Base-by-base conservation (phyloP, 441 rosid genomes). In the Populus hybrid region DNA sequence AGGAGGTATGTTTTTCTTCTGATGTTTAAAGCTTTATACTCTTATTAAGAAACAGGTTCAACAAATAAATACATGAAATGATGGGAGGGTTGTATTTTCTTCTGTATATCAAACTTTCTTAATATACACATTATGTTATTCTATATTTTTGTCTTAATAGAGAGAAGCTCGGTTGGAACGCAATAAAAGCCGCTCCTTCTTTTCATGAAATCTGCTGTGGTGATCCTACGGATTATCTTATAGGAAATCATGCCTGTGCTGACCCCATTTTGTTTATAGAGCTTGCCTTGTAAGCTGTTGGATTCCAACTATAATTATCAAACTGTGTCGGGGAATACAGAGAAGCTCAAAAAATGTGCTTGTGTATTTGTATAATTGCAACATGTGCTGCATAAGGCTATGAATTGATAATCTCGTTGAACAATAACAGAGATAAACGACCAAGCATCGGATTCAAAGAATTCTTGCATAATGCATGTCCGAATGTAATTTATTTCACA, bases 161-260 rank as follows among this genome's bases (percentile, higher is more conserved):
- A 90, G 98, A 90, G 98, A 92, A 87, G 99, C 97, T 80, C 90
- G 95, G 79, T 80, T 95, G 85, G 99, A 95, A 84, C 92, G 97
- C 76, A 93, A 95, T 82, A 90, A 71, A 85, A 91, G 30, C 66
- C 89, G 94, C 24, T 90, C 98, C n/a, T 75, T 95, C 36, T 93
- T 92, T 83, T 91, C 97, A 0, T 93, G 85, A 91, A 73, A 36
- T 61, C 65, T 36, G 19, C 2, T 76, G 26, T 5, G 70, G 36
- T 65, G 64, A 66, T 35, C 65, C 72, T 11, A 42, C 16, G 53
- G 53, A 42, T 42, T 11, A 42, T 42, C 53, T 11, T 11, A 12
- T 42, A 12, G 18, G 53, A 42, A 42, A 42, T 42, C 53, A 42
- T 42, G 53, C 53, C 53, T 42, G 53, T 19, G 57, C 69, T 46